Evolutionary conservation across 2,329 filamentous ascomycete species (phyloP), one percentile per base, ranked within the genome.

Genomic region (Dactylellina parvicollis): DNA sequence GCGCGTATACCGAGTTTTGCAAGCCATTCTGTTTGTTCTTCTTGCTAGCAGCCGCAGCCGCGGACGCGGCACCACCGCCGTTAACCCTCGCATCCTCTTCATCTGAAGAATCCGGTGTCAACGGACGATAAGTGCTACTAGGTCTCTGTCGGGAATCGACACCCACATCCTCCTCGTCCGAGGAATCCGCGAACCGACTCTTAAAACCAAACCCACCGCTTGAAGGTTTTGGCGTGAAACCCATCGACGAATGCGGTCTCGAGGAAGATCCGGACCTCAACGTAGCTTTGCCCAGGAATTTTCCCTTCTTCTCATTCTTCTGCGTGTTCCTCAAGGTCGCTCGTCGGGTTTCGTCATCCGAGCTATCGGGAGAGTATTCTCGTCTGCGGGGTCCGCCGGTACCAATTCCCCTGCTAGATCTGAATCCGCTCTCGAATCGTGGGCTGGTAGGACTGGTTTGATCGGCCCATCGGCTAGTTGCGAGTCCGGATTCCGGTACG

Each of bases 331-430:
- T 57, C 8, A 67, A 26, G 3, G 64, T 60, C 4, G 22, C 30
- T 14, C 54, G 34, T 10, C 36, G 32, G 4, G 24, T 46, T 4
- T 67, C 70, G n/a, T 74, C 70, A 34, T 74, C 70, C 9, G 70
- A 74, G 38, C 60, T 74, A 52, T 74, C 70, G 14, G 70, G 70
- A 3, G 70, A 74, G 30, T 66, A 74, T 14, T 74, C 61, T 22
- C 70, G 20, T 34, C 56, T 40, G 10, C 70, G 57, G 30, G 70
- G 61, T 14, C 55, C 70, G 52, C 62, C 70, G 5, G 70, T 67
- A 14, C 70, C 70, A 36, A 74, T 65, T 20, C 52, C 47, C 20
- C 67, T 64, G 24, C 59, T 59, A 2, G 44, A 56, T 26, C 67
- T 50, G 24, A 72, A 72, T 3, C 67, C 67, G 46, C 67, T 72